Evolutionary conservation across 495 filamentous ascomycete species (phyloP), one percentile per base, ranked within the genome.

Genomic region (Terfezia boudieri): DNA sequence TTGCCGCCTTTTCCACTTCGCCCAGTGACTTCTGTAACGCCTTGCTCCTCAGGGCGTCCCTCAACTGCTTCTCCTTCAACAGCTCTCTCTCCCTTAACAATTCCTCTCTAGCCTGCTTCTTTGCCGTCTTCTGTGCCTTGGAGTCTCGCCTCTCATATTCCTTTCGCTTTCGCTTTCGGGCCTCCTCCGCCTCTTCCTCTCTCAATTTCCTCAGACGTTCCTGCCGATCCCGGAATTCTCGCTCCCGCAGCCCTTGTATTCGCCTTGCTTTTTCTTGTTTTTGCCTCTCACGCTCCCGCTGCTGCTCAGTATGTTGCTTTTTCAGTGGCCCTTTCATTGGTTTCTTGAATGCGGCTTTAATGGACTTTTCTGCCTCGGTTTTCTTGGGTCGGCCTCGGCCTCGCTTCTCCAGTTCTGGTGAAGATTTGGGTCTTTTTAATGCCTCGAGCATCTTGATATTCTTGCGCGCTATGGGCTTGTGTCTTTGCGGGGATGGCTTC

Each of bases 221-320:
- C 32, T 64, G 56, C 16, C 53, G 37, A 22, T 61, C 62, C 12
- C 55, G 57, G 10, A 56, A 55, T 37, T 59, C 59, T 37, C 61
- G 36, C 52, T 53, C 36, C 37, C 53, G 48, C 41, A 37, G 43
- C 53, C 52, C 49, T 17, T 23, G 36, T 37, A 55, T 36, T 11
- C 16, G 9, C 41, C 55, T 59, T 17, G 52, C 46, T 17, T 59
- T 56, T 12, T 22, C 49, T 51, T 63, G 57, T n/a, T 57, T 60
- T 32, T 53, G 52, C 10, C 17, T 36, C 35, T 37, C 12, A 9
- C 26, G 54, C 17, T 52, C 49, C 22, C 20, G 8, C 14, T 52
- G 9, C 36, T 56, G 51, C 17, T 61, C 55, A 36, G 49, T 46
- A 20, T 4, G 41, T 14, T 14, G 14, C 41, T 46, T 46, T 20